phyloP scores from a whole-genome alignment of 805 yeast species.

The Metschnikowia gruessii region DNA sequence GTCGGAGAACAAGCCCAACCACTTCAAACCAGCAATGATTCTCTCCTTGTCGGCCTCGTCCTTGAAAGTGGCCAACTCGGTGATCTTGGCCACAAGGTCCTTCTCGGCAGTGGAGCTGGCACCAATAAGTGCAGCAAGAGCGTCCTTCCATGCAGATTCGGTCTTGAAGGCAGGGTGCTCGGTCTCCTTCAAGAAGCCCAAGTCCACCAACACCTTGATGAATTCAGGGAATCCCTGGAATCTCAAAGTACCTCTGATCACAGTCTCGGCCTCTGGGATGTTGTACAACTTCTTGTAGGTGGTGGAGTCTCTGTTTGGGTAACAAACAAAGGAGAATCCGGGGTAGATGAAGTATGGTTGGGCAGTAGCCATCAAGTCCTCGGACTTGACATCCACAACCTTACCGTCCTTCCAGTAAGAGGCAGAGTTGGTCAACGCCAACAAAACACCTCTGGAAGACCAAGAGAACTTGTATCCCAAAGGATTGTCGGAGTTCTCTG shows the following conservation, averaged over 20 bases:
- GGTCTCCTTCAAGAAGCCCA: constrained; percentile 86
- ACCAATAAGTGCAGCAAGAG: constrained; percentile 70
- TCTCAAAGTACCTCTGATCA: constrained; percentile 95
- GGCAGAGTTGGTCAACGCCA: constrained; percentile 94
- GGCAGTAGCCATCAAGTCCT: constrained; percentile 92
- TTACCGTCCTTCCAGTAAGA: constrained; percentile 85
- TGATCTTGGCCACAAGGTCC: constrained; percentile 75
- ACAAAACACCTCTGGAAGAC: constrained; percentile 97
- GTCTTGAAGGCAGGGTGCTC: constrained; percentile 55
- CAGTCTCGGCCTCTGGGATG: constrained; percentile 97
- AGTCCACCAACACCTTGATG: constrained; percentile 89
- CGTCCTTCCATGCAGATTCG: constrained; percentile 77
- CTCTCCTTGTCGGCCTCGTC: constrained; percentile 78
- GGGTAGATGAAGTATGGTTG: constrained; percentile 95
- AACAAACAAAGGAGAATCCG: constrained; percentile 90
- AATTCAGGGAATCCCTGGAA: constrained; percentile 99
- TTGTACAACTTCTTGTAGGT: constrained; percentile 85
- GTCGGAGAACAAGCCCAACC: constrained; percentile 91
- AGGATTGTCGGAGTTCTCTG: constrained; percentile 96
- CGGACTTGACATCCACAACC: constrained; percentile 74
- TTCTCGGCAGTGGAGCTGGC: constrained; percentile 65
- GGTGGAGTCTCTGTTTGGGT: constrained; percentile 98
- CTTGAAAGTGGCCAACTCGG: constrained; percentile 75
- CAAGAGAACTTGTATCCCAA: constrained; percentile 98
- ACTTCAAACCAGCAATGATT: constrained; percentile 81